A percentile compares a stretch with the other conserved stretches of the same genome.
Conservation (phyloP, 225 moss, liverwort and hornwort genomes). For the Rhytidiadelphus loreus region DNA sequence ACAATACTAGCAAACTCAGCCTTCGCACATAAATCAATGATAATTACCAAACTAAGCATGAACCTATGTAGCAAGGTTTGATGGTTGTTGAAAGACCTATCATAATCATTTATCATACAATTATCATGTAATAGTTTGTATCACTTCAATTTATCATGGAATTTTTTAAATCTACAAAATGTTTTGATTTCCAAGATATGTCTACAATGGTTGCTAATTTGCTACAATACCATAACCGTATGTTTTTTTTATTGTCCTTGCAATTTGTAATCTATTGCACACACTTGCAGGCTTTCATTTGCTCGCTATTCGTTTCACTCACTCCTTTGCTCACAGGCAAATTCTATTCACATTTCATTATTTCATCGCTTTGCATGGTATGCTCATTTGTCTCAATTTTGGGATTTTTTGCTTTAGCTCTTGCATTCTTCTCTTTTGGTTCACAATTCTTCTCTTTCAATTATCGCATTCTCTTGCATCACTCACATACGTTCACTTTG, state of each 20-base stretch:
- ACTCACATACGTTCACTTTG: too few species aligned
- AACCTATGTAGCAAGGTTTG: too few species aligned
- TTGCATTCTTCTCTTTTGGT: too few species aligned
- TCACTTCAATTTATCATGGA: neutral
- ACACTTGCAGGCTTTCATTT: neutral
- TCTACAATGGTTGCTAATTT: neutral
- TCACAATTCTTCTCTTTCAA: too few species aligned
- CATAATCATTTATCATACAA: too few species aligned
- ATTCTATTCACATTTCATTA: neutral
- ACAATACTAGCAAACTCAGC: too few species aligned
- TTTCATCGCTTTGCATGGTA: neutral
- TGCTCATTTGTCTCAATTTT: neutral
- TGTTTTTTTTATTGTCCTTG: neutral
- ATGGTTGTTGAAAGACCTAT: too few species aligned
- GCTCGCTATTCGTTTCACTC: rapidly evolving
- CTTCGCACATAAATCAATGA: too few species aligned
- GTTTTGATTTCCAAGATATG: neutral
- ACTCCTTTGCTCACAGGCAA: neutral
- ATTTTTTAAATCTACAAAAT: neutral
- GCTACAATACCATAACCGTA: rapidly evolving
- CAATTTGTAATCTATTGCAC: neutral
- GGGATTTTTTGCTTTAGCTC: neutral
- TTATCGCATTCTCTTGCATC: too few species aligned
- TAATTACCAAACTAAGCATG: too few species aligned
- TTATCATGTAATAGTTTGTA: neutral